Conservation (phyloP, 1,139 yeast genomes). For the Hyphopichia pseudoburtonii region DNA sequence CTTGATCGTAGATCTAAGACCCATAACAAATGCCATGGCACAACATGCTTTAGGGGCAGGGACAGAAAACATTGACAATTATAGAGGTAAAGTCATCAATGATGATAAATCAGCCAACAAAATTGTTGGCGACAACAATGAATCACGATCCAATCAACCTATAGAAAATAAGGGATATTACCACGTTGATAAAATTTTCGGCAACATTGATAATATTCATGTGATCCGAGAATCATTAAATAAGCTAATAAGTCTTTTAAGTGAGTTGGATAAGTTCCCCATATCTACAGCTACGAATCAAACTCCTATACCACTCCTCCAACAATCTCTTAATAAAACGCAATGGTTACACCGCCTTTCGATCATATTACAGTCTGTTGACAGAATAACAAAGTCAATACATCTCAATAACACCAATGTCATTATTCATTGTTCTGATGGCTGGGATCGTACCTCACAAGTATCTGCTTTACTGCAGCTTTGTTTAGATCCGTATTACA, state of each 20-base stretch:
- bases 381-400: conserved; percentile 73
- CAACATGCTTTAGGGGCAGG: conserved; percentile 98
- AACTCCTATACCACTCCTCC: conserved; percentile 33
- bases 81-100: conserved; percentile 38
- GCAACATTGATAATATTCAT: conserved; percentile 94
- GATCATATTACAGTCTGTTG: conserved; percentile 72
- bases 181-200: conserved; percentile 60
- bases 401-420: conserved; percentile 82
- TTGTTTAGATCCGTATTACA: conserved; percentile 84
- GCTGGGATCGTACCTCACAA: conserved; percentile 97
- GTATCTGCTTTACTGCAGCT: conserved; percentile 80
- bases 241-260: conserved; percentile 60
- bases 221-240: conserved; percentile 85
- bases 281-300: conserved; percentile 28
- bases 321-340: conserved; percentile 56
- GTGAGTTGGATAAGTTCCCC: conserved; percentile 63
- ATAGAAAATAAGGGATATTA: conserved; percentile 6
- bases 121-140: too few species aligned
- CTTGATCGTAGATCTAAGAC: conserved; percentile 86
- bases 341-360: conserved; percentile 80
- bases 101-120: conserved; percentile 7
- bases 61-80: conserved; percentile 87
- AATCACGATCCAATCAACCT: not conserved
- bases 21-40: conserved; percentile 92
- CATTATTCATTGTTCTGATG: conserved; percentile 92